Base-by-base conservation (phyloP, 768 basidiomycete genomes). In the Suillus ampliporus region DNA sequence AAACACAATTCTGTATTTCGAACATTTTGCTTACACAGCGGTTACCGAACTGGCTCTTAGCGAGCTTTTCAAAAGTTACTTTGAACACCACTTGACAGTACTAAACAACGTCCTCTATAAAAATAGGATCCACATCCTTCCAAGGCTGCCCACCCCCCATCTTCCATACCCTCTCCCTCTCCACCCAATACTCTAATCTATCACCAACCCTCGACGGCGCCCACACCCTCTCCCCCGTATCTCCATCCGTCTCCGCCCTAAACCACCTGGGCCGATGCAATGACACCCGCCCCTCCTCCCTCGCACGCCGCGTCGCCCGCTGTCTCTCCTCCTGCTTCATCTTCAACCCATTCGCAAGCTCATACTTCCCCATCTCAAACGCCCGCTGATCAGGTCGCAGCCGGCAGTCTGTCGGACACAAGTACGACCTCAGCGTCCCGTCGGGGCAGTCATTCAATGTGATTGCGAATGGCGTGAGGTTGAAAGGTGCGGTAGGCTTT, bases 211-310 rank as follows among this genome's bases (percentile, higher is more conserved):
- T 76, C 15, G 80, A 75, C 0, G 96, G 96, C 51, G 81, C 72
- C 96, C 96, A 99, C 57, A 95, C 89, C 50, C 93, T 80, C 71
- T 97, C 95, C 2, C 91, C 90, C 2, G 93, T 95, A 76, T 99
- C 97, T 0, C 85, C 84, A 69, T 97, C 96, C 21, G 86, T 91
- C 73, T 88, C 84, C 0, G 91, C 87, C 7, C 75, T 79, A 74
- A 99, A 98, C 96, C 96, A 99, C 43, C 96, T 80, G 8, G 97
- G 90, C 58, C 78, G 77, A 77, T 98, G 95, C 1, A 85, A 79
- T n/a, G 87, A 81, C 43, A 87, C 60, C 68, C 81, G 74, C 10
- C 95, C 95, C 57, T 86, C 85, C 75, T 97, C 95, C 58, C 96
- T 77, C 38, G 85, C 84, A 59, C 82, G 84, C 61, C 96, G 79